Conservation (phyloP, 805 yeast species). For the Ogataea nakhonphanomensis region DNA sequence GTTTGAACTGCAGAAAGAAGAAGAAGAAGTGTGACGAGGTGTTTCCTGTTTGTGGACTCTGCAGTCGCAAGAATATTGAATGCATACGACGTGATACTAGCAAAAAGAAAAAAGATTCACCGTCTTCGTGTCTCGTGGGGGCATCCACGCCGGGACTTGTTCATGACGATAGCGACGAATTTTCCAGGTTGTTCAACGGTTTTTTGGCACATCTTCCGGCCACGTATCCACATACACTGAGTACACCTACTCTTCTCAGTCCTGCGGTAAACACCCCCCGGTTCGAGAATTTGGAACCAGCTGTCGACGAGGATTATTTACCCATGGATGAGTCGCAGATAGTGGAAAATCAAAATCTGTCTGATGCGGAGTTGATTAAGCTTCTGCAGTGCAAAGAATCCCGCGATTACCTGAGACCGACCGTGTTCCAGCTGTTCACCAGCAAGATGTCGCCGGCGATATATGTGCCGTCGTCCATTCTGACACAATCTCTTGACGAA, state of each 20-base stretch:
- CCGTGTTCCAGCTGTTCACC: constrained; percentile 26
- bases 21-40: constrained; percentile 51
- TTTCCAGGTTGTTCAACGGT: too few relatives aligned
- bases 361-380: constrained; percentile 27
- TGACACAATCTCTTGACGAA: constrained; percentile 36
- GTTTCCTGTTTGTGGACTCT: constrained; percentile 45
- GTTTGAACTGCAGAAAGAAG: constrained; percentile 39
- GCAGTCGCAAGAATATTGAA: constrained; percentile 30
- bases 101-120: background rate
- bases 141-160: background rate
- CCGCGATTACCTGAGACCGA: constrained; percentile 26
- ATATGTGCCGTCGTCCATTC: constrained; percentile 22
- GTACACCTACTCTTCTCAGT: too few relatives aligned
- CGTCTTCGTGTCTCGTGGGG: background rate
- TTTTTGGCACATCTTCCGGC: too few relatives aligned
- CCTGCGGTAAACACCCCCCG: background rate
- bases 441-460: constrained; percentile 15
- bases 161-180: background rate
- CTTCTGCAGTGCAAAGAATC: constrained; percentile 21
- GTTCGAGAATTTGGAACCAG: constrained; percentile 9
- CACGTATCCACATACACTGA: too few relatives aligned
- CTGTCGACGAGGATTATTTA: constrained; percentile 18
- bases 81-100: constrained; percentile 29
- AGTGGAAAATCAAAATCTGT: constrained; percentile 28
- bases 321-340: constrained; percentile 38